Conservation (phyloP, 2,329 filamentous ascomycete genomes). For the Microcyclospora tardicrescens region DNA sequence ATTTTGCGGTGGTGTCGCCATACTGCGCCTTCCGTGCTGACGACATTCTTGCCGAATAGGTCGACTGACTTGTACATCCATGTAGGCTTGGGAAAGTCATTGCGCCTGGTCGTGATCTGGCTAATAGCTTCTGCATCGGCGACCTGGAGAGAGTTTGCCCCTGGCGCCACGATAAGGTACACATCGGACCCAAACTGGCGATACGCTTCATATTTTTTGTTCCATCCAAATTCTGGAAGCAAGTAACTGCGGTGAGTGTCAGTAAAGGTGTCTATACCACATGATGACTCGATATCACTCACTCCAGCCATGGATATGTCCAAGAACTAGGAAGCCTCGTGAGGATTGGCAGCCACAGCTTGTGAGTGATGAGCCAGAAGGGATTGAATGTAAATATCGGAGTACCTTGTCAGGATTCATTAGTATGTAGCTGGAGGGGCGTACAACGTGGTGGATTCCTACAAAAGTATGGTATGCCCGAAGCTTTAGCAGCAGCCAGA, state of each 20-base stretch:
- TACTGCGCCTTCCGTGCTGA: conserved; percentile 53
- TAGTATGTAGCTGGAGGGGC: neutral
- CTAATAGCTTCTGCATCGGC: conserved; percentile 52
- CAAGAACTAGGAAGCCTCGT: conserved; percentile 41
- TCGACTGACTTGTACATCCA: conserved; percentile 46
- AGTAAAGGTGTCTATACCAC: neutral
- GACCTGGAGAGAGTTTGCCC: conserved; percentile 40
- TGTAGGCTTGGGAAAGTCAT: conserved; percentile 58
- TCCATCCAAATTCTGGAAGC: conserved; percentile 48
- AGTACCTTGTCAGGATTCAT: conserved; percentile 3
- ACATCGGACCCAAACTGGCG: conserved; percentile 45
- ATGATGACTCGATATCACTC: conserved; percentile 19
- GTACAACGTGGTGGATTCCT: neutral
- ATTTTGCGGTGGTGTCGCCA: conserved; percentile 66
- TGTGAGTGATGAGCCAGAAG: conserved; percentile 44
- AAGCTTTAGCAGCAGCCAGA: conserved; percentile 32
- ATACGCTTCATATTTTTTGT: conserved; percentile 45
- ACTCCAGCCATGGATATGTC: conserved; percentile 50
- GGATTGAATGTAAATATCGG: conserved; percentile 37
- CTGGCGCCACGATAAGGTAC: conserved; percentile 51
- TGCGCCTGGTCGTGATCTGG: conserved; percentile 52
- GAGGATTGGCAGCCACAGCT: conserved; percentile 44
- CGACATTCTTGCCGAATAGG: conserved; percentile 58
- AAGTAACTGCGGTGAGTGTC: conserved; percentile 32
- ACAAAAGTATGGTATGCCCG: conserved; percentile 32